Evolutionary conservation across 2,329 filamentous ascomycete species (phyloP).

Genomic region (Fulvia fulva): DNA sequence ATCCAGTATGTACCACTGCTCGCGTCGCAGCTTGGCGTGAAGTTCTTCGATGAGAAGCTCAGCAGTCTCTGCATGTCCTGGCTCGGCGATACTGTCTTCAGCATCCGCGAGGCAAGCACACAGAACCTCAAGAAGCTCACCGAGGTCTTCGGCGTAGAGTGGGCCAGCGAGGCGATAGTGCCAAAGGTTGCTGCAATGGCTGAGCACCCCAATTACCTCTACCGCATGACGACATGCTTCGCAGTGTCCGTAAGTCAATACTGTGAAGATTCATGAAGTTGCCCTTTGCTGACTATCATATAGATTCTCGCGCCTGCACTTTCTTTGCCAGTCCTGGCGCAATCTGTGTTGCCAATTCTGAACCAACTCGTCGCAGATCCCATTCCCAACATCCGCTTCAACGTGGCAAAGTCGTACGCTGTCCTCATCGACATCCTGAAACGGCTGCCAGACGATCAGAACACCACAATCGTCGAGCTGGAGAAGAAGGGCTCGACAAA

Average conservation of each 20-base stretch:
- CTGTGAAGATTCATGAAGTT: not conserved
- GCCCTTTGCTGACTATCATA: constrained; percentile 10
- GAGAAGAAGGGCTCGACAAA: constrained; percentile 68
- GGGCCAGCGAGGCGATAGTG: constrained; percentile 95
- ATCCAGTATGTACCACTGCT: constrained; percentile 98
- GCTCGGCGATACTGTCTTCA: constrained; percentile 98
- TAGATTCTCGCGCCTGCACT: constrained; percentile 92
- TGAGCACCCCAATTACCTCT: constrained; percentile 96
- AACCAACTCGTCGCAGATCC: constrained; percentile 90
- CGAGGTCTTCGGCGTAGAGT: constrained; percentile 96
- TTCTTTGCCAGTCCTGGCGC: constrained; percentile 86
- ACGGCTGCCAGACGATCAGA: constrained; percentile 77
- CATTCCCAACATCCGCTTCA: constrained; percentile 99
- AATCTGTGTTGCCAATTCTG: constrained; percentile 91
- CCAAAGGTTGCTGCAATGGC: constrained; percentile 99
- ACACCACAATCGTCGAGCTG: constrained; percentile 67
- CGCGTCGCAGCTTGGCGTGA: constrained; percentile 88
- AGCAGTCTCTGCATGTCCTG: constrained; percentile 96
- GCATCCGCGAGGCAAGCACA: constrained; percentile 93
- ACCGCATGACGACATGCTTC: constrained; percentile 99
- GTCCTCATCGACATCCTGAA: constrained; percentile 88
- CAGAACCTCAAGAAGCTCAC: constrained; percentile 98
- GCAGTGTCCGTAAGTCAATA: constrained; percentile 78
- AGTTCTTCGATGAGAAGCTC: constrained; percentile 98
- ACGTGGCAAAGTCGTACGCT: constrained; percentile 95